Conservation (phyloP, 1,284 basidiomycete species). For the Boletus calvinii region DNA sequence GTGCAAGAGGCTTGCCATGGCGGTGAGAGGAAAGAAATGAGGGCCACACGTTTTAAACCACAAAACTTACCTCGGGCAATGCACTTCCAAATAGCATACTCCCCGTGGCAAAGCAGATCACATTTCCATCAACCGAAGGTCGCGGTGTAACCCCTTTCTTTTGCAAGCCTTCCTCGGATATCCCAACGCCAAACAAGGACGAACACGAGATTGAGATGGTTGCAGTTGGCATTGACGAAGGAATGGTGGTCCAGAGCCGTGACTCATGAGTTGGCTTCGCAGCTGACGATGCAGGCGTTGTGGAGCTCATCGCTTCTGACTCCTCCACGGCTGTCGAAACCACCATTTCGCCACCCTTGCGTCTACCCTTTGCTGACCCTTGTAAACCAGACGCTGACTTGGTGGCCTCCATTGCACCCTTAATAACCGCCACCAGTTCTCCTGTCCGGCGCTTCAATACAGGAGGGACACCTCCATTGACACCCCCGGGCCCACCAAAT, state of each 20-base stretch:
- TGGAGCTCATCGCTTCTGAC: not conserved
- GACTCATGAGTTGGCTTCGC: conserved; percentile 17
- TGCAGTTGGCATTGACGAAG: conserved; percentile 5
- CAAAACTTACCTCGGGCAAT: conserved; percentile 18
- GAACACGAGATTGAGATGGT: conserved; percentile 16
- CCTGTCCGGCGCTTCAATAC: conserved; percentile 57
- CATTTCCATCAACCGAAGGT: not conserved
- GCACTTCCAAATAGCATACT: conserved; percentile 22
- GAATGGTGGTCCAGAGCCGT: conserved; percentile 21
- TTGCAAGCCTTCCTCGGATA: not conserved
- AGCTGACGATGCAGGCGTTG: not conserved
- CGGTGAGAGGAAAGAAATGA: not conserved
- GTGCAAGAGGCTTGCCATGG: not conserved
- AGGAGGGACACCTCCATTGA: conserved; percentile 47
- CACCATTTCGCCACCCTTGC: not conserved
- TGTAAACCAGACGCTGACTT: not conserved
- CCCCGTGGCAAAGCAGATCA: conserved; percentile 2
- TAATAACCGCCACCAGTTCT: conserved; percentile 63
- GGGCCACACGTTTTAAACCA: conserved; percentile 12
- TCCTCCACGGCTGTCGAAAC: not conserved
- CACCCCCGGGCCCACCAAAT: conserved; percentile 39
- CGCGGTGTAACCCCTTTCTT: not conserved
- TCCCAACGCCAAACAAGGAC: conserved; percentile 17
- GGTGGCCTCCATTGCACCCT: conserved; percentile 39
- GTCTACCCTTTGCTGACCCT: not conserved